These are phyloP conservation scores for Colletotrichum sp. DNA, from an alignment of 2,329 filamentous ascomycete species.

Conservation along the genomic window DNA sequence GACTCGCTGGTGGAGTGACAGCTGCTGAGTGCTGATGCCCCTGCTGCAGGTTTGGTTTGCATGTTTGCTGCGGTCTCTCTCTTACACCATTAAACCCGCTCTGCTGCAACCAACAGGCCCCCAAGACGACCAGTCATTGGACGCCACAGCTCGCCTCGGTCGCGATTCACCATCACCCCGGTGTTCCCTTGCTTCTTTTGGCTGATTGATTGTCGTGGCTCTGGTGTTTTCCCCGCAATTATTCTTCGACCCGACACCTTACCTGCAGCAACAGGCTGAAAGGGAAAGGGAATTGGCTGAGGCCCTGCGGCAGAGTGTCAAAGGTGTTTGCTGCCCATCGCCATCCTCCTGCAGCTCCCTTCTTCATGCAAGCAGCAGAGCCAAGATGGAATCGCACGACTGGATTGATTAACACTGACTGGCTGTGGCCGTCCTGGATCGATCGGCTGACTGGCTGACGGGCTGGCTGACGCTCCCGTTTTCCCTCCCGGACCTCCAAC, in stretches of 20 bases:
- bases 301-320: not conserved
- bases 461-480: not conserved
- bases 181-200: not conserved
- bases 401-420: not conserved
- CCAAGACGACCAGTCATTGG: not conserved
- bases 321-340: not conserved
- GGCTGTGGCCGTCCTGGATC: not conserved
- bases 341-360: not conserved
- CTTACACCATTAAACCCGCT: not conserved
- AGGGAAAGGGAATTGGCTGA: not conserved
- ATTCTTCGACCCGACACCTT: not conserved
- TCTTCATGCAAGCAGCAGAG: not conserved
- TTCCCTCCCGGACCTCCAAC: not conserved
- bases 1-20: not conserved
- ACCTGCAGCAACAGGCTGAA: not conserved
- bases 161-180: not conserved
- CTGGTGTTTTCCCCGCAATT: not conserved
- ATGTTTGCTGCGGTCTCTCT: not conserved
- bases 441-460: not conserved
- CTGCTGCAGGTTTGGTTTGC: not conserved
- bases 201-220: not conserved
- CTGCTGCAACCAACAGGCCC: not conserved
- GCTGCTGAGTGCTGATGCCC: not conserved
- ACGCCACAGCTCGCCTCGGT: constrained; percentile 1
- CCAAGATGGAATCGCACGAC: not conserved